Conservation (phyloP, 352 stramenopile species). For the Globisporangium paddicum region DNA sequence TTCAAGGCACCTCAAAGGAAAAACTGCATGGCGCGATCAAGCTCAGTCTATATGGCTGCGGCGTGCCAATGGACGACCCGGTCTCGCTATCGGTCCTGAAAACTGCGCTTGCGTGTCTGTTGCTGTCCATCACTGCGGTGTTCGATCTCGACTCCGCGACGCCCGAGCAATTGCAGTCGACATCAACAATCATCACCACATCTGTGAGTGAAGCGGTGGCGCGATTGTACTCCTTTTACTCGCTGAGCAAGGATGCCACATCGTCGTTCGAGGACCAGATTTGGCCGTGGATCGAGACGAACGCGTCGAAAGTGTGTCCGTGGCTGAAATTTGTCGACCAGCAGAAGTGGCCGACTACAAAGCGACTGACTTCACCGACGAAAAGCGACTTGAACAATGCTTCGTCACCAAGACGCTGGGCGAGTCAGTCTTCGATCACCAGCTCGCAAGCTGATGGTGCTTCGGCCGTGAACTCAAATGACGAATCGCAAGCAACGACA, state of each 20-base stretch:
- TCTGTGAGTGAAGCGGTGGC: slow-evolving; percentile 48
- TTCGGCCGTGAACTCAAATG: slow-evolving; percentile 7
- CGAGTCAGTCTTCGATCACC: slow-evolving; percentile 7
- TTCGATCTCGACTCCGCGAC: slow-evolving; percentile 61
- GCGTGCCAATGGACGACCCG: slow-evolving; percentile 21
- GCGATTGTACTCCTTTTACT: slow-evolving; percentile 42
- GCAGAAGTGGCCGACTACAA: slow-evolving; percentile 58
- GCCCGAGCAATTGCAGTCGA: slow-evolving; percentile 46
- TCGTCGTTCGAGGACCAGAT: slow-evolving; percentile 34
- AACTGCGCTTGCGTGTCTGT: slow-evolving; percentile 38
- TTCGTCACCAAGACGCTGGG: slow-evolving; percentile 10
- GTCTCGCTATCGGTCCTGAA: slow-evolving; percentile 36
- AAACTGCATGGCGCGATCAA: slow-evolving; percentile 60
- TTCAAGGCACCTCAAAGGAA: slow-evolving; percentile 42
- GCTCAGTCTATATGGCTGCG: slow-evolving; percentile 42
- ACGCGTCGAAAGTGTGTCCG: slow-evolving; percentile 38
- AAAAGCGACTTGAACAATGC: slow-evolving; percentile 11
- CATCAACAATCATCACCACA: slow-evolving; percentile 47
- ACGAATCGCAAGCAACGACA: slow-evolving; percentile 17
- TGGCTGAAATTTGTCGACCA: slow-evolving; percentile 73
- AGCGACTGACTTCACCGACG: slow-evolving; percentile 33
- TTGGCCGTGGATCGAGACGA: slow-evolving; percentile 66
- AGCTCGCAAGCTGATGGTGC: slow-evolving; percentile 14
- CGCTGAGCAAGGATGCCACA: slow-evolving; percentile 26
- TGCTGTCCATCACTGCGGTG: slow-evolving; percentile 51